Evolutionary conservation across 768 basidiomycete genomes (phyloP), one percentile per base, ranked within the genome.

Genomic region (Boletus sp.): DNA sequence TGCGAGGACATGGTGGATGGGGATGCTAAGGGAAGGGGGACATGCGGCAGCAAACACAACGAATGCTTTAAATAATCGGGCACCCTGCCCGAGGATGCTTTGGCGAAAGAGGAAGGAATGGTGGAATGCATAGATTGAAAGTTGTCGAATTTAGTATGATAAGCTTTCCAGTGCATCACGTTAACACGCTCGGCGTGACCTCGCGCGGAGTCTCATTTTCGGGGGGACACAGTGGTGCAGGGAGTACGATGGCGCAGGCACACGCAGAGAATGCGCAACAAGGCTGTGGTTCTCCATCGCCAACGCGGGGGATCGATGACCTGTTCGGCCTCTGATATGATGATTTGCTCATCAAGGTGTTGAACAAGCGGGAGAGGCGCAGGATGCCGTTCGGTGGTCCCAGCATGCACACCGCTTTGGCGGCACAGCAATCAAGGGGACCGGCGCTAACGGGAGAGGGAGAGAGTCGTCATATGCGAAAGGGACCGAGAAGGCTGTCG

Each of bases 111-210:
- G 56, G 49, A 46, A 40, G 15, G 42, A 39, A 50, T 69, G 64
- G 55, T 55, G 57, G 46, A 55, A 66, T 62, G 53, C 7, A 50
- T 30, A 47, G 48, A 64, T 67, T 59, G 50, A 49, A 54, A 21
- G 42, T 37, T 32, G 55, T 27, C 59, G 45, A 44, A 47, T 62
- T 67, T 62, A 35, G 64, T 43, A 55, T 40, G 54, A 53, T 57
- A 58, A 27, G 14, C 55, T 59, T 58, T 69, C 67, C 66, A 65
- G 69, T 71, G 67, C 43, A 64, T 58, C 50, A 63, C 66, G 61
- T 66, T 27, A 61, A 51, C 50, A 35, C 6, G 35, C 47, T 23
- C 57, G 25, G 42, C 13, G 7, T 13, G 34, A 21, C 25, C 17
- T 33, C 4, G 21, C 42, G 55, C 55, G 57, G 53, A 60, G 61